Evolutionary conservation across 208 protist genomes (phyloP), one percentile per base, ranked within the genome.

Genomic region (Trypanosoma boissoni): DNA sequence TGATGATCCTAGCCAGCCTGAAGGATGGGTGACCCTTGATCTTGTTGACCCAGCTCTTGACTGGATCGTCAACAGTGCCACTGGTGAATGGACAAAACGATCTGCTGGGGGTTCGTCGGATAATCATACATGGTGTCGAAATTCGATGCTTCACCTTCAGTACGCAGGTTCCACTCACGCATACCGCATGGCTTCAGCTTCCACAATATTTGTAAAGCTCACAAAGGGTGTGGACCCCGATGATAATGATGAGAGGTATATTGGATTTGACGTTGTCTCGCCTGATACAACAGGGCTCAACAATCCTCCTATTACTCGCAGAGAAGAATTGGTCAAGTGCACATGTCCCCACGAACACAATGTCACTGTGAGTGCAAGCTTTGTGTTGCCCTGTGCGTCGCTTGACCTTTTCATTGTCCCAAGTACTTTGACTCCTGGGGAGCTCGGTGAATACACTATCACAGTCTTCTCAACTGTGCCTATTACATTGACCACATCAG

Each of bases 391-490:
- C 14, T 55, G 58, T 16, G 43, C 55, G 9, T 53, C 64, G 2
- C 59, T 86, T 7, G 80, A 91, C 48, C 54, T 84, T 24, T 90
- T 85, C 54, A 54, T 95, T 18, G 78, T 92, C 37, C 83, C 84
- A 8, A 87, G 76, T 44, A 86, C 83, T 2, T 61, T 67, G 50
- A 56, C 41, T 18, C 61, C 80, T 10, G 70, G 68, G 3, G 65
- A 85, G 39, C 53, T 68, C 2, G 89, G 84, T 44, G 41, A 42
- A 7, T 93, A 89, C 72, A 80, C 76, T 31, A 53, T 95, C 16
- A 76, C 65, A 6, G 55, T 95, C 16, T 93, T 91, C 64, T 84
- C 72, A 51, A 74, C 75, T 9, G 58, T 78, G 27, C 73, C 72
- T 18, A 52, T 87, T 18, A 53, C 64, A 37, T 42, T 85, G 24